These are phyloP conservation scores for Sarocladium kiliense DNA, from an alignment of 2,329 filamentous ascomycete species.

Conservation along the genomic window DNA sequence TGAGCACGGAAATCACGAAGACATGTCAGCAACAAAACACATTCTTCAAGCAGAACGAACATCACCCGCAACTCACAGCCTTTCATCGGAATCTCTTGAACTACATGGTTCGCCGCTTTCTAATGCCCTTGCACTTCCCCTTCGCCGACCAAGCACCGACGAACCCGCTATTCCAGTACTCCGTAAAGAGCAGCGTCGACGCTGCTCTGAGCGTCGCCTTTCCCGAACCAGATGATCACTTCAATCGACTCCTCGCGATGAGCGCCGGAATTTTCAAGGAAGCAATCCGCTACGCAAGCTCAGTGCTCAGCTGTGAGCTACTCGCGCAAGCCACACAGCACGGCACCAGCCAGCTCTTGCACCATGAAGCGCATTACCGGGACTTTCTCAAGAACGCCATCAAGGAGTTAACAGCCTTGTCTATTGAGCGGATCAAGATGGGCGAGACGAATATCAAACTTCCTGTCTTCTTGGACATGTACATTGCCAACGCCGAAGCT, in stretches of 20 bases:
- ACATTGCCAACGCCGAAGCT: slow-evolving; percentile 33
- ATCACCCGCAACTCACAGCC: slow-evolving; percentile 11
- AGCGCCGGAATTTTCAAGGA: slow-evolving; percentile 38
- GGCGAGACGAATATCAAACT: slow-evolving; percentile 41
- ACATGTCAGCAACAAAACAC: slow-evolving; percentile 17
- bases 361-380: slow-evolving; percentile 19
- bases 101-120: slow-evolving; percentile 46
- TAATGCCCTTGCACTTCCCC: slow-evolving; percentile 48
- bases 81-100: slow-evolving; percentile 47
- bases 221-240: slow-evolving; percentile 29
- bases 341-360: slow-evolving; percentile 22
- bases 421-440: slow-evolving; percentile 26
- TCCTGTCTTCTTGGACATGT: slow-evolving; percentile 33
- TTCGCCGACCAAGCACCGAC: slow-evolving; percentile 36
- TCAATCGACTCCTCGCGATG: slow-evolving; percentile 28
- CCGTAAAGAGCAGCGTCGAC: slow-evolving; percentile 42
- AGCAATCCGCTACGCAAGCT: slow-evolving; percentile 26
- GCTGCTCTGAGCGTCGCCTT: slow-evolving; percentile 30
- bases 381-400: slow-evolving; percentile 27
- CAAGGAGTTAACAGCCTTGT: slow-evolving; percentile 20
- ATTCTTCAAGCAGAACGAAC: slow-evolving; percentile 16
- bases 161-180: slow-evolving; percentile 45
- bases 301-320: slow-evolving; percentile 30
- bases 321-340: slow-evolving; percentile 25
- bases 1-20: slow-evolving; percentile 27